phyloP scores from a whole-genome alignment of 345 rosid species.

The Combretum micranthum region DNA sequence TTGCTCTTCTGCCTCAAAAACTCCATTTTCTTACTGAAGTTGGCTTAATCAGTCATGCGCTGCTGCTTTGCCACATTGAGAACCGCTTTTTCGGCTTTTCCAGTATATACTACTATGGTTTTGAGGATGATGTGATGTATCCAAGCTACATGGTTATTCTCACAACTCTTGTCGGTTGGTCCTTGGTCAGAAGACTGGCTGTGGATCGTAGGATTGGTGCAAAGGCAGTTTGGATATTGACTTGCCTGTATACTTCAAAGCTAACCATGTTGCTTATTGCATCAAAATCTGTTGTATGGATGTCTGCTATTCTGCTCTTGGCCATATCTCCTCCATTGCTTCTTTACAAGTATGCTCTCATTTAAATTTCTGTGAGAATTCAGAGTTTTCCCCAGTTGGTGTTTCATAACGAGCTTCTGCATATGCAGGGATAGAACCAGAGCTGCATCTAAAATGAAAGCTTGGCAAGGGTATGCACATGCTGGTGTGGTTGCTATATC shows the following conservation, averaged over 20 bases:
- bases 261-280: conserved; percentile 81
- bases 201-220: conserved; percentile 69
- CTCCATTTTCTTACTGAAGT: conserved; percentile 70
- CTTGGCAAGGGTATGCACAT: conserved; percentile 96
- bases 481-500: conserved; percentile 73
- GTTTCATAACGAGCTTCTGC: conserved; percentile 2
- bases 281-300: conserved; percentile 83
- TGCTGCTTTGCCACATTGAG: conserved; percentile 81
- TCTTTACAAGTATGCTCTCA: conserved; percentile 64
- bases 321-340: conserved; percentile 89
- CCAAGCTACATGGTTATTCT: conserved; percentile 96
- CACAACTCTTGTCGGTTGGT: conserved; percentile 79
- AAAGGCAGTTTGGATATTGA: conserved; percentile 87
- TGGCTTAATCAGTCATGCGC: conserved; percentile 69
- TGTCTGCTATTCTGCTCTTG: conserved; percentile 71
- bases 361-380: neutral
- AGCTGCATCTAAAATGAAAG: conserved; percentile 83
- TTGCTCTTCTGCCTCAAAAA: conserved; percentile 81
- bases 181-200: conserved; percentile 70
- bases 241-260: conserved; percentile 90
- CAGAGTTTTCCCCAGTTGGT: no score
- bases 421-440: conserved; percentile 73
- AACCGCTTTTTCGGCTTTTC: conserved; percentile 85
- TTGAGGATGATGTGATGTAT: conserved; percentile 97
- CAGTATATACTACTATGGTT: conserved; percentile 73